Conservation (phyloP, 2,329 filamentous ascomycete species). For the Cladosporium halotolerans region DNA sequence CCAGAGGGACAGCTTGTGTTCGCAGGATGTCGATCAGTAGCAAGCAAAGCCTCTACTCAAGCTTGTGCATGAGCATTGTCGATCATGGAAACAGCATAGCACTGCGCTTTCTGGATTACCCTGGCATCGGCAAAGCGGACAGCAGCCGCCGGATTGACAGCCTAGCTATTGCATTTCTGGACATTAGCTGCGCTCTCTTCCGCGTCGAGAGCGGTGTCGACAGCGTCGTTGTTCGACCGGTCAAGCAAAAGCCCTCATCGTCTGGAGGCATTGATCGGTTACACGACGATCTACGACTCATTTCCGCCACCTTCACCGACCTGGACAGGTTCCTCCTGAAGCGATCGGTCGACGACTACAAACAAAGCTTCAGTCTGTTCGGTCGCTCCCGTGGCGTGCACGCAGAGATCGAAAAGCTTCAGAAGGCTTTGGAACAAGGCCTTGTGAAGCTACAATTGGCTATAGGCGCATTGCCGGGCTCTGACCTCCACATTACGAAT, state of each 20-base stretch:
- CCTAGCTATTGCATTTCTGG: constrained; percentile 61
- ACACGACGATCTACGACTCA: constrained; percentile 47
- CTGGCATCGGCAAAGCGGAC: constrained; percentile 42
- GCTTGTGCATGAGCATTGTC: constrained; percentile 52
- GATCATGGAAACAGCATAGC: constrained; percentile 58
- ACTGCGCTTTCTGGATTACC: constrained; percentile 58
- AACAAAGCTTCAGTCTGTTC: constrained; percentile 47
- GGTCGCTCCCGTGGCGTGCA: no score
- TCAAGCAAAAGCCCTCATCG: no score
- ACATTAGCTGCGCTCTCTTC: constrained; percentile 60
- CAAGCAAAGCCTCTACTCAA: background rate
- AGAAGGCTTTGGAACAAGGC: constrained; percentile 50
- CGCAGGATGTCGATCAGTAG: background rate
- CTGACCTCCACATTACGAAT: constrained; percentile 54
- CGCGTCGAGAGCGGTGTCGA: constrained; percentile 60
- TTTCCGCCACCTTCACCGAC: constrained; percentile 56
- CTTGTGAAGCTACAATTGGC: constrained; percentile 51
- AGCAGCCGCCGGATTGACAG: constrained; percentile 30
- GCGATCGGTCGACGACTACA: constrained; percentile 46
- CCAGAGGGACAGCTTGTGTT: no score
- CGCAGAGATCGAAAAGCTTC: constrained; percentile 56
- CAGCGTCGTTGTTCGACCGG: no score
- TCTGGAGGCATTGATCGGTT: no score
- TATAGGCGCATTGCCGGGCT: constrained; percentile 33
- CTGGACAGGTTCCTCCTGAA: constrained; percentile 38